A percentile compares a stretch with the other conserved stretches of the same genome.
Conservation (phyloP, 1,139 yeast species). For the Suhomyces chickasaworum region DNA sequence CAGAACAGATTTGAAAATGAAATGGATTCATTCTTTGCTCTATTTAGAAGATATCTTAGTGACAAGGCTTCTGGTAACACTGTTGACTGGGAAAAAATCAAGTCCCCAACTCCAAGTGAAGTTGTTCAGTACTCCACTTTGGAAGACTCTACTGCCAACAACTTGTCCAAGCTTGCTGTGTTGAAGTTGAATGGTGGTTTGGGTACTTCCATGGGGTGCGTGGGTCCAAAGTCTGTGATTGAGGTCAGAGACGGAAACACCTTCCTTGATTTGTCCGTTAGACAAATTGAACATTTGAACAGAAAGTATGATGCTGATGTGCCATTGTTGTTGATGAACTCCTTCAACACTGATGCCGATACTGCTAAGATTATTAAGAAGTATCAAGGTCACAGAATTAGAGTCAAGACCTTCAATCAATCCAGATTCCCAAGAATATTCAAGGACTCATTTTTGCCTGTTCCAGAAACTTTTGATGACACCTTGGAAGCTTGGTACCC, state of each 20-base stretch:
- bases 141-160: conserved; percentile 32
- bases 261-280: conserved; percentile 88
- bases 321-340: conserved; percentile 95
- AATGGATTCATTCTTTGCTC: conserved; percentile 92
- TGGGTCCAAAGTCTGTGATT: conserved; percentile 96
- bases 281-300: conserved; percentile 95
- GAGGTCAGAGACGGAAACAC: conserved; percentile 99
- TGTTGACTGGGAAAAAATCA: conserved; percentile 93
- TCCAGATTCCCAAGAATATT: conserved; percentile 94
- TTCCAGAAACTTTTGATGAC: conserved; percentile 77
- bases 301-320: conserved; percentile 90
- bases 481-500: conserved; percentile 92
- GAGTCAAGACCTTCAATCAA: conserved; percentile 95
- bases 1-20: conserved; percentile 78
- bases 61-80: conserved; percentile 87
- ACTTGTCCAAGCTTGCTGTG: conserved; percentile 86
- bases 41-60: conserved; percentile 87
- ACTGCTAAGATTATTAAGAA: conserved; percentile 94
- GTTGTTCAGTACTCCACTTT: conserved; percentile 76
- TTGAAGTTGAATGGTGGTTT: conserved; percentile 96
- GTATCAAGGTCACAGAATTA: conserved; percentile 94
- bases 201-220: conserved; percentile 99
- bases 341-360: conserved; percentile 96
- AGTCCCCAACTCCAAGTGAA: conserved; percentile 84
- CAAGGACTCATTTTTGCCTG: conserved; percentile 93